Base-by-base conservation (phyloP, 1,284 basidiomycete genomes). In the Leccinum insolens region DNA sequence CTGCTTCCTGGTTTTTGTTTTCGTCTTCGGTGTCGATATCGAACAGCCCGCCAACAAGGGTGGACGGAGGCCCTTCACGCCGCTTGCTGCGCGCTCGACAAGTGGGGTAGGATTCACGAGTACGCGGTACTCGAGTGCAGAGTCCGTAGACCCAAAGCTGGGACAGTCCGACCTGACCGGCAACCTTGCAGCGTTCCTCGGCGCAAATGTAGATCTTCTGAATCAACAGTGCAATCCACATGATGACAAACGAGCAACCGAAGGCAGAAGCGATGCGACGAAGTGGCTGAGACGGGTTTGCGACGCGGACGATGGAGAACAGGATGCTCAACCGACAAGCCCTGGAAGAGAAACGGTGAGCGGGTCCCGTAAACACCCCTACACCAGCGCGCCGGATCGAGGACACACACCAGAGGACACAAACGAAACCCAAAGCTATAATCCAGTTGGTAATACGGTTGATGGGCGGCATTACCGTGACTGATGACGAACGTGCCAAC, bases 311-410 rank as follows among this genome's bases (percentile, higher is more conserved):
- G 62, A 77, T 64, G 22, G 75, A 77, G 34, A 72, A 22, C 49
- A 78, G 57, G 52, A 76, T 72, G 49, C 76, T 76, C 25, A 61
- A 62, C 15, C 77, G 72, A 64, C 71, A 75, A 15, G 66, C 64
- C 75, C 75, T 79, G 31, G 1, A 5, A 7, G 3, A 9, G 17
- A 28, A 44, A 37, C 4, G 28, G 7, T 72, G 60, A 69, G 59
- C 31, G 7, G 52, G 7, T 25, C 49, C 49, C 20, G 49, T 20
- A 22, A 49, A 3, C 9, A 49, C 46, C 9, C 15, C 46, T 22
- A 7, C 20, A 52, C 52, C 52, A 15, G 14, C 22, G 7, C 22
- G 20, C 25, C 34, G 34, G 7, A 11, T 28, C 17, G 4, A 49
- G 34, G 34, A 25, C 55, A 46, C 75, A 6, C 22, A 76, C 75